These are phyloP conservation scores for Dujonia santamariae DNA, from an alignment of 1,139 yeast species.

Conservation along the genomic window DNA sequence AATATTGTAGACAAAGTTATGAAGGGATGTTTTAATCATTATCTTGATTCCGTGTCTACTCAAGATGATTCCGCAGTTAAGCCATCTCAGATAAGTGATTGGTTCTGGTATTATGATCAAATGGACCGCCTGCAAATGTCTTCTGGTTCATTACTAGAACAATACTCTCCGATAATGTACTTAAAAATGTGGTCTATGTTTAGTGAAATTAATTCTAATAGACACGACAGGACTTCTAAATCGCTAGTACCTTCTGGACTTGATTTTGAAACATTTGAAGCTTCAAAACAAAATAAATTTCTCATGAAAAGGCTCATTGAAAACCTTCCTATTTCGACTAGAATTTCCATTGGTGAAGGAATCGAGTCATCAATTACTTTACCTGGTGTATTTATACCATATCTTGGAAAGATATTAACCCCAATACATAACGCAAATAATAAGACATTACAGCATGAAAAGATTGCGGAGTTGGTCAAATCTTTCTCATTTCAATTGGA, in stretches of 20 bases:
- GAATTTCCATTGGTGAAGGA: conserved; percentile 28
- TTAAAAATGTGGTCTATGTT: conserved; percentile 65
- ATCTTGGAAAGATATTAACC: conserved; percentile 41
- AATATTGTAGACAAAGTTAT: conserved; percentile 61
- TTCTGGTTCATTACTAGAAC: conserved; percentile 25
- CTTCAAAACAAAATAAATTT: conserved; percentile 27
- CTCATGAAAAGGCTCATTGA: conserved; percentile 22
- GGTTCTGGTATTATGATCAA: conserved; percentile 69
- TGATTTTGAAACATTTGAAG: conserved; percentile 43
- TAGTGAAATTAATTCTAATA: conserved; percentile 52
- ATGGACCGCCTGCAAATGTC: conserved; percentile 18
- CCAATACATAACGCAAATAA: conserved; percentile 30
- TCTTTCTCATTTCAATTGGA: conserved; percentile 30
- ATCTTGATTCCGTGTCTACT: conserved; percentile 47
- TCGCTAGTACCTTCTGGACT: conserved; percentile 11
- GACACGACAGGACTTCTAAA: conserved; percentile 23
- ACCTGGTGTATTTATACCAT: conserved; percentile 40
- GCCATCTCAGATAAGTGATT: conserved; percentile 67
- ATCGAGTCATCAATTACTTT: conserved; percentile 24
- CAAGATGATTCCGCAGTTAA: conserved; percentile 65
- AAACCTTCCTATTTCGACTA: conserved; percentile 26
- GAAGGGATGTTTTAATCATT: conserved; percentile 70
- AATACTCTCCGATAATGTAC: conserved; percentile 30
- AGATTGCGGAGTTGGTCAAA: conserved; percentile 25
- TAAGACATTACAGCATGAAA: conserved; percentile 1